Base-by-base conservation (phyloP, 2,329 filamentous ascomycete species). In the Aspergillus neoniger region DNA sequence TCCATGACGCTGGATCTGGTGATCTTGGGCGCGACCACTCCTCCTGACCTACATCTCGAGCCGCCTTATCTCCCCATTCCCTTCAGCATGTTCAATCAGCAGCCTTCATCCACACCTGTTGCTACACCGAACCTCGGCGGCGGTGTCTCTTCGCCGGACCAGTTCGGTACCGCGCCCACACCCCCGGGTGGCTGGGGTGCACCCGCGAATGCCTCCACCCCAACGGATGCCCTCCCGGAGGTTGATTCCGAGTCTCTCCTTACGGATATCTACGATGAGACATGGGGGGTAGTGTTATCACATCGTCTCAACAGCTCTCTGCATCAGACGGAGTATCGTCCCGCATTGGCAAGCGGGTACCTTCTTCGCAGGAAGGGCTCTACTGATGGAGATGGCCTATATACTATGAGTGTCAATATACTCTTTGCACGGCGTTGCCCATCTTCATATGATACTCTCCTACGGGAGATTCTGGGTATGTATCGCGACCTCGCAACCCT, bases 251-350 rank as follows among this genome's bases (percentile, higher is more conserved):
- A 88, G 54, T 81, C 84, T 2, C 77, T 83, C 9, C 80, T 88
- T 10, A 73, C 85, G 41, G 85, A 88, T 66, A 72, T 82, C 17
- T 80, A 80, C 21, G 86, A 88, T 67, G 85, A 88, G 63, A 83
- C 83, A 0, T 88, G 85, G 84, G 80, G 79, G 32, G 73, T 87
- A 7, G 77, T 86, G 19, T 76, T 88, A 59, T 81, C 81, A 0
- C 82, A 83, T 66, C 79, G 76, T 28, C 66, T 79, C 36, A 78
- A 78, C 59, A 76, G 72, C 59, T 77, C 77, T 4, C 70, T 72
- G 0, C 76, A 76, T 50, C 65, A 80, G 38, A 75, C 76, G 7
- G 76, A 79, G 55, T 76, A 76, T 65, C 74, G 75, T 21, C 78
- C 79, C 21, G 74, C 78, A 7, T 65, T 80, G 43, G 73, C 74